A percentile compares a stretch with the other conserved stretches of the same genome.
Conservation (phyloP, 1,139 yeast genomes). For the Taphrina pruni region DNA sequence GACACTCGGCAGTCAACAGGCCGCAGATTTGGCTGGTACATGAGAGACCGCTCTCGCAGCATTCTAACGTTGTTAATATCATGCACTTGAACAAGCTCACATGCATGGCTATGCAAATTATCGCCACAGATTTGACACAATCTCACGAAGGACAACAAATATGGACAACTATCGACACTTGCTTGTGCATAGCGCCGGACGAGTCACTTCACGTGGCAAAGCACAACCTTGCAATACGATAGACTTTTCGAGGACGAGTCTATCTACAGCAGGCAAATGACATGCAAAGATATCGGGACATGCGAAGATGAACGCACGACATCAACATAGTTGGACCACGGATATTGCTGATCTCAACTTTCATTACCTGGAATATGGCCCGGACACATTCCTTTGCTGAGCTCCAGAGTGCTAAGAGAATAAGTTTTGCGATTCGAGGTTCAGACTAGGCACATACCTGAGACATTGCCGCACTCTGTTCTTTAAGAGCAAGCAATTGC, state of each 20-base stretch:
- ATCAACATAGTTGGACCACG: not conserved
- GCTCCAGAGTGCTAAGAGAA: slow-evolving; percentile 13
- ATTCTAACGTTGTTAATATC: no score
- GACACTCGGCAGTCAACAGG: not conserved
- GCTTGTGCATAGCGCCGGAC: no score
- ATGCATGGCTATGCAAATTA: no score
- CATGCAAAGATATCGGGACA: not conserved
- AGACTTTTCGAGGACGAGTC: no score
- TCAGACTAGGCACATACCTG: not conserved
- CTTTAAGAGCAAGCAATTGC: slow-evolving; percentile 92
- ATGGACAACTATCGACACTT: no score
- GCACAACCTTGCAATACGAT: no score
- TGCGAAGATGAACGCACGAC: not conserved
- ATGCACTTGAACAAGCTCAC: no score
- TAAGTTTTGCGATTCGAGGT: not conserved
- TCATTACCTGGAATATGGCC: slow-evolving; percentile 14
- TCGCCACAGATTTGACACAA: no score
- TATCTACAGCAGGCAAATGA: not conserved
- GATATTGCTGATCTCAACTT: no score
- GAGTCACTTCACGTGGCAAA: no score
- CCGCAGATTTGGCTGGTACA: not conserved
- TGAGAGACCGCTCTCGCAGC: no score
- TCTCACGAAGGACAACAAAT: not conserved
- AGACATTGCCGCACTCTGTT: slow-evolving; percentile 53
- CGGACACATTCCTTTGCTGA: slow-evolving; percentile 23